Evolutionary conservation across 257 asterid genomes (phyloP).

Genomic region (Scutellaria galericulata): DNA sequence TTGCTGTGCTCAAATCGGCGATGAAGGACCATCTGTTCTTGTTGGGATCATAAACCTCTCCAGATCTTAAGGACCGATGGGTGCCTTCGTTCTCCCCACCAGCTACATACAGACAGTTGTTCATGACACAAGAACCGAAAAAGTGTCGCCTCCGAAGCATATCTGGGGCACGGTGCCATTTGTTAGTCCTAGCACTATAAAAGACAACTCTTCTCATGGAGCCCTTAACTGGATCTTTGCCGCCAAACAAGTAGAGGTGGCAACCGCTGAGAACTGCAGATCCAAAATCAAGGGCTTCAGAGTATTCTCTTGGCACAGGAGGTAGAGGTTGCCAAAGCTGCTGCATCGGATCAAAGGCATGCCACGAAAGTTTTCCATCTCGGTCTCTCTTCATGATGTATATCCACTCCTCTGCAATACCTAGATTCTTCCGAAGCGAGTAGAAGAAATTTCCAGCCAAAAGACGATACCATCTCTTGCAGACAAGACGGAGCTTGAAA

Average conservation of each 20-base stretch:
- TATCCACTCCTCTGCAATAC: slow-evolving; percentile 53
- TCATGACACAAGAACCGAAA: slow-evolving; percentile 50
- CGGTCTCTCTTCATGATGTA: slow-evolving; percentile 50
- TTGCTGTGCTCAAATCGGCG: slow-evolving; percentile 50
- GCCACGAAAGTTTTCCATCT: slow-evolving; percentile 48
- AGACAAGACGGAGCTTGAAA: slow-evolving; percentile 48
- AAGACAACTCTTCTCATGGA: slow-evolving; percentile 54
- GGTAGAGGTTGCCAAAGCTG: slow-evolving; percentile 53
- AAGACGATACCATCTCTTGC: slow-evolving; percentile 53
- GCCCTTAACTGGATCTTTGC: slow-evolving; percentile 52
- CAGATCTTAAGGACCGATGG: slow-evolving; percentile 45
- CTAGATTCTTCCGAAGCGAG: slow-evolving; percentile 45
- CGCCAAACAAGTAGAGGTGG: slow-evolving; percentile 51
- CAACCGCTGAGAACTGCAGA: slow-evolving; percentile 53
- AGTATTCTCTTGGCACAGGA: slow-evolving; percentile 50
- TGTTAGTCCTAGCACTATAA: slow-evolving; percentile 50
- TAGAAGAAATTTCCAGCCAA: slow-evolving; percentile 49
- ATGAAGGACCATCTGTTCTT: slow-evolving; percentile 51
- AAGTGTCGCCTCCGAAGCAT: slow-evolving; percentile 52
- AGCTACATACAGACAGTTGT: slow-evolving; percentile 53
- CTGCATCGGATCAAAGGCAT: slow-evolving; percentile 48
- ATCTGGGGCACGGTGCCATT: slow-evolving; percentile 56
- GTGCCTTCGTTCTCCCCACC: slow-evolving; percentile 52
- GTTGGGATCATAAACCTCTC: slow-evolving; percentile 53
- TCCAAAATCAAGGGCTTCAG: slow-evolving; percentile 47